Base-by-base conservation (phyloP, 768 basidiomycete species). In the Pisolithus albus region DNA sequence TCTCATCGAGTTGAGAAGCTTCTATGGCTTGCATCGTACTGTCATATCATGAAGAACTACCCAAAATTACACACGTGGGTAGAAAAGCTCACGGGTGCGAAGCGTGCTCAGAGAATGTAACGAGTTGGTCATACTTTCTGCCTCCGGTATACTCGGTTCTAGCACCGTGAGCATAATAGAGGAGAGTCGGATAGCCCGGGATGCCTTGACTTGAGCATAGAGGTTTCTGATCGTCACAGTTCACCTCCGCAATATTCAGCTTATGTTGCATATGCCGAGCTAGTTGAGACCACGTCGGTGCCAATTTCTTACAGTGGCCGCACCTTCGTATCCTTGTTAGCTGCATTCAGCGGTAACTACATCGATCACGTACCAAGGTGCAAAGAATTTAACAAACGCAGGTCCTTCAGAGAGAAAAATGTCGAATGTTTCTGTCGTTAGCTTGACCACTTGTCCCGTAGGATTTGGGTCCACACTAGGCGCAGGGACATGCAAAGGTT, bases 231-330 rank as follows among this genome's bases (percentile, higher is more conserved):
- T 74, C 80, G 16, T 97, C 95, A 61, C 95, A 99, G 62, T 99
- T 81, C 13, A 99, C 85, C 55, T 95, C 83, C 2, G 84, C 92
- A 8, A 99, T 71, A 37, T 80, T 86, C 28, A 94, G 72, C 45
- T 82, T 83, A 54, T 76, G 72, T 57, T 85, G 78, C 77, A 94
- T 82, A 19, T 72, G 70, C 46, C 70, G 67, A 0, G 89, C 94
- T 3, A 99, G 78, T 46, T 86, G 74, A 1, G 71, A 72, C 90
- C 92, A 98, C 0, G 73, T 76, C 47, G 84, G 92, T 0, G 90
- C 89, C 1, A 98, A 76, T 63, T 90, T 90, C 72, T 96, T 94
- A 78, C 95, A 99, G 69, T 98, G 94, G 4, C 89, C 89, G 64
- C 94, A 97, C 90, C 80, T 80, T 37, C 24, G 1, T 11, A 13